phyloP scores from a whole-genome alignment of 345 rosid species.

The Eucalyptus pauciflora region DNA sequence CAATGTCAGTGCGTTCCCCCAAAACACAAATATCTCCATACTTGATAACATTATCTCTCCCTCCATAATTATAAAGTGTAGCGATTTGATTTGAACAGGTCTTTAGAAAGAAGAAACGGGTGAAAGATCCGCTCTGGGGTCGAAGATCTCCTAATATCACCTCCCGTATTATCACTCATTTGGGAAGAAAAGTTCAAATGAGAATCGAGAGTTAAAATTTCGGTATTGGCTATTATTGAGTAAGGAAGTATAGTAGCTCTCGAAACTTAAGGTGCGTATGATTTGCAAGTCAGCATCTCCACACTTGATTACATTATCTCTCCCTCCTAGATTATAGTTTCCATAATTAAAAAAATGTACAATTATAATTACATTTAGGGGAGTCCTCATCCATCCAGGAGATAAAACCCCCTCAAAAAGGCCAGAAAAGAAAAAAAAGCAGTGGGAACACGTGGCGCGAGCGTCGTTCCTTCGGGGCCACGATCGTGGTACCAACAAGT shows the following conservation, averaged over 20 bases:
- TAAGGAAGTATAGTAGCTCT: too few relatives aligned
- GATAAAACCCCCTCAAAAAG: not conserved
- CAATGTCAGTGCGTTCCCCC: not conserved
- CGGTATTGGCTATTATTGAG: accelerated
- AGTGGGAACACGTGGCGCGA: not conserved
- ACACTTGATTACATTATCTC: not conserved
- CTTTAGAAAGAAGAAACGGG: too few relatives aligned
- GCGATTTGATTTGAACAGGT: too few relatives aligned
- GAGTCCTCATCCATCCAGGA: not conserved
- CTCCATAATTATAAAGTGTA: not conserved
- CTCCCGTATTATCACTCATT: too few relatives aligned
- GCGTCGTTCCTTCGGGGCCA: not conserved
- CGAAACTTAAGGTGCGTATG: too few relatives aligned
- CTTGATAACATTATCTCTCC: not conserved
- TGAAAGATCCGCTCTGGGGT: too few relatives aligned
- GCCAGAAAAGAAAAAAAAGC: not conserved
- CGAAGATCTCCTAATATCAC: too few relatives aligned
- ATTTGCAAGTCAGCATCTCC: not conserved
- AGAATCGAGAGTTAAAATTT: too few relatives aligned
- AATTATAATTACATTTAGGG: not conserved
- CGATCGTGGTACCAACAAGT: not conserved
- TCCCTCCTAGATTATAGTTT: not conserved
- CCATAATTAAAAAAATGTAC: not conserved
- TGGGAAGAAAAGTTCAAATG: accelerated
- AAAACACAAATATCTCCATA: not conserved